phyloP scores from a whole-genome alignment of 2,329 filamentous ascomycete species.

The Colletotrichum cordylinicola region DNA sequence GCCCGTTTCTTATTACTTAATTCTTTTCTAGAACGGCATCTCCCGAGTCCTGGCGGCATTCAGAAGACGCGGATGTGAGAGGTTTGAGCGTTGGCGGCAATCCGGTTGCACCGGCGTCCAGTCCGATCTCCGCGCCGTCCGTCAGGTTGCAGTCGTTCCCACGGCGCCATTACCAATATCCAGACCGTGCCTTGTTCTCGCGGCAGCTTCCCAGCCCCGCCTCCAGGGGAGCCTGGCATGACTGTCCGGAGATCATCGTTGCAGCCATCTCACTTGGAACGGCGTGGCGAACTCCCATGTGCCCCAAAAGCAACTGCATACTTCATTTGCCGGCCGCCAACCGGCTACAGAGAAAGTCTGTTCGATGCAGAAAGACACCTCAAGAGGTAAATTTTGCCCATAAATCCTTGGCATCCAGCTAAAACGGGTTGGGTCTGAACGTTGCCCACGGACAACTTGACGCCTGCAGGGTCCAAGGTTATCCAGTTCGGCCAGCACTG shows the following conservation, averaged over 20 bases:
- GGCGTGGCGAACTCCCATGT: not conserved
- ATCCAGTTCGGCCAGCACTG: not conserved
- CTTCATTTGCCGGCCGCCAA: not conserved
- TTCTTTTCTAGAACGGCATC: not conserved
- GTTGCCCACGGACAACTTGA: not conserved
- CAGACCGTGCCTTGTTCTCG: not conserved
- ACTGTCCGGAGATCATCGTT: slow-evolving; percentile 9
- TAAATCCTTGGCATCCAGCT: not conserved
- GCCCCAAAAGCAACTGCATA: not conserved
- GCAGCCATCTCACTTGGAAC: slow-evolving; percentile 3
- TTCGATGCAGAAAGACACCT: not conserved
- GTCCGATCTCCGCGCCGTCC: not conserved
- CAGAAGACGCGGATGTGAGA: not conserved
- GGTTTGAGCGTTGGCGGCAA: not conserved
- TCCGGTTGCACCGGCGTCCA: not conserved
- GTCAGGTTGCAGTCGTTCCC: not conserved
- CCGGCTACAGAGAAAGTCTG: not conserved
- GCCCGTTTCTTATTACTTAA: not conserved
- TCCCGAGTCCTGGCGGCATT: not conserved
- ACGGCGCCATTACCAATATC: not conserved
- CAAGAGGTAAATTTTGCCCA: not conserved
- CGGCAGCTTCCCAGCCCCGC: not conserved
- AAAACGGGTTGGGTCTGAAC: not conserved
- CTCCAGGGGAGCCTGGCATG: not conserved
- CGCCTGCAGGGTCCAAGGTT: slow-evolving; percentile 7